phyloP scores from a whole-genome alignment of 305 asterid species.

The Fraxinus angustifolia region DNA sequence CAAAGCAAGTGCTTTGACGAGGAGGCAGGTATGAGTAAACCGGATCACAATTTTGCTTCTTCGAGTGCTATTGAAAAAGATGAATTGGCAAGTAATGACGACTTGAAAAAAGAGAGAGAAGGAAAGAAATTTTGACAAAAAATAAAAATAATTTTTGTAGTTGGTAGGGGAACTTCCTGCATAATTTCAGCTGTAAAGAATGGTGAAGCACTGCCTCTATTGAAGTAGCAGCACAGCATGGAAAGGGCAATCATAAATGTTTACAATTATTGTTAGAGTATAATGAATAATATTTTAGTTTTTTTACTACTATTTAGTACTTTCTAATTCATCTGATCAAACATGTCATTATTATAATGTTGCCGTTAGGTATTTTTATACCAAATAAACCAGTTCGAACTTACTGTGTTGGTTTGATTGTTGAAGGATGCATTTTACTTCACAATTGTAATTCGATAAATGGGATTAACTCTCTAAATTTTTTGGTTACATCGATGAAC shows the following conservation, averaged over 20 bases:
- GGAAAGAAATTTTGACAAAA: neutral
- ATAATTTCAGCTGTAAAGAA: neutral
- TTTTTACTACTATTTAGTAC: neutral
- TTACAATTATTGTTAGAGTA: neutral
- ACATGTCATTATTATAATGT: neutral
- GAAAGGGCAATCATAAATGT: neutral
- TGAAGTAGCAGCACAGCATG: neutral
- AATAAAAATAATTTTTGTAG: neutral
- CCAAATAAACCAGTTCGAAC: neutral
- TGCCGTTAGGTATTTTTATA: neutral
- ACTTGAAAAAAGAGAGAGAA: neutral
- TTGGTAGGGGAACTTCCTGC: neutral
- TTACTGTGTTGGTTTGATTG: neutral
- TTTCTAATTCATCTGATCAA: neutral
- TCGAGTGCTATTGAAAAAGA: constrained; percentile 14
- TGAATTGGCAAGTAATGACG: neutral
- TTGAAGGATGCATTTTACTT: neutral
- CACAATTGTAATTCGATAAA: neutral
- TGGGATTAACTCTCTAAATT: neutral
- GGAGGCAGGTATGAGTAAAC: constrained; percentile 30
- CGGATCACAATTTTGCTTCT: constrained; percentile 27
- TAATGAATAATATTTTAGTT: neutral
- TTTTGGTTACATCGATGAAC: neutral
- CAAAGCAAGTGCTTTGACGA: constrained; percentile 47
- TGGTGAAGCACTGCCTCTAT: constrained; percentile 3